Conservation (phyloP, 2,329 filamentous ascomycete genomes). For the Cladosporium sphaerospermum region DNA sequence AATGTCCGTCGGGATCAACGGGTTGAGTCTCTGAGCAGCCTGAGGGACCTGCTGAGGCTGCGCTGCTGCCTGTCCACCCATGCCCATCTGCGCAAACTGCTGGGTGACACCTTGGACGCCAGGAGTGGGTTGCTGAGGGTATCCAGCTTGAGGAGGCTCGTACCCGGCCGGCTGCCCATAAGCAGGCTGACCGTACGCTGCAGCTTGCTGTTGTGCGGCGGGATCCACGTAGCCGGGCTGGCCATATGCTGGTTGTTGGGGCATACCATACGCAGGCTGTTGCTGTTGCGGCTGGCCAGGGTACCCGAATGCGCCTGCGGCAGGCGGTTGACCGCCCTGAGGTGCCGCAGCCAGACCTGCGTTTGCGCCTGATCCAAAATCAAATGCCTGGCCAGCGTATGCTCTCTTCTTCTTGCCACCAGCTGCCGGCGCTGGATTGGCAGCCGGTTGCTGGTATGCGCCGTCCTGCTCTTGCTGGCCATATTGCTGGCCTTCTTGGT, state of each 20-base stretch:
- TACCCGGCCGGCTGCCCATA: conserved; percentile 48
- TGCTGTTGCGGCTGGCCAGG: conserved; percentile 38
- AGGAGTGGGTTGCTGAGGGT: conserved; percentile 39
- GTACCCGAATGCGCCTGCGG: conserved; percentile 25
- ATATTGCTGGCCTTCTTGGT: conserved; percentile 12
- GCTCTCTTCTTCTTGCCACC: conserved; percentile 77
- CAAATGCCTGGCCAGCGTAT: conserved; percentile 91
- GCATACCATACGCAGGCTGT: conserved; percentile 29
- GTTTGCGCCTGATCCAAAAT: conserved; percentile 85
- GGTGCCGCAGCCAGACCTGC: conserved; percentile 30
- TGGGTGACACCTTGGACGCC: conserved; percentile 62
- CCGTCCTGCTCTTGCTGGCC: conserved; percentile 15
- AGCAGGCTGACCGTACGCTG: conserved; percentile 17
- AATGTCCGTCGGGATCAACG: conserved; percentile 86
- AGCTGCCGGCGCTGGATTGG: conserved; percentile 19
- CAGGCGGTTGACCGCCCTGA: conserved; percentile 32
- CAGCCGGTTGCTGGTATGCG: conserved; percentile 18
- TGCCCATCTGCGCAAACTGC: conserved; percentile 73
- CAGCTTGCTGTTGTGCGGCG: conserved; percentile 5
- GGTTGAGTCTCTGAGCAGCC: conserved; percentile 61
- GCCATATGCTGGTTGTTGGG: conserved; percentile 26
- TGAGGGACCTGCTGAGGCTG: conserved; percentile 40
- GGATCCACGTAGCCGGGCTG: conserved; percentile 16
- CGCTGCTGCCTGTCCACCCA: conserved; percentile 47
- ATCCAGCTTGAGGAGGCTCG: conserved; percentile 61